Percentiles rank a stretch among this genome's conserved stretches.
Conservation (phyloP, 768 basidiomycete species). For the Rhizopogon rudus region DNA sequence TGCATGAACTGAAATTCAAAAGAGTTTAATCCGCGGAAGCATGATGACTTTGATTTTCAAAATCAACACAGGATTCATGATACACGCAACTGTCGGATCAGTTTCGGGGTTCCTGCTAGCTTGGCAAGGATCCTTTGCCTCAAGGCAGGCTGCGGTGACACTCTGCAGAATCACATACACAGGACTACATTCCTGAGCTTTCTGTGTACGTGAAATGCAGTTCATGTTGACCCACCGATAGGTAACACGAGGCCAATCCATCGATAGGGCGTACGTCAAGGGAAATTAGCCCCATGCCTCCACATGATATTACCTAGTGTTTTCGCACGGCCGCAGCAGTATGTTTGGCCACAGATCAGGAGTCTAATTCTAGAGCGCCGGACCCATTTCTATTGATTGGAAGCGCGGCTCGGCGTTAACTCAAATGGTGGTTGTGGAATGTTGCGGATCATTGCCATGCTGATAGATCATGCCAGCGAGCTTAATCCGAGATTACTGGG, state of each 20-base stretch:
- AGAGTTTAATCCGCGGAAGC: background rate
- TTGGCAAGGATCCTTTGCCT: background rate
- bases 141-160: background rate
- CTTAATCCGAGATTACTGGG: background rate
- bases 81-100: background rate
- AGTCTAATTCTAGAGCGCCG: background rate
- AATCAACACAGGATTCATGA: conserved; percentile 1
- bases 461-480: background rate
- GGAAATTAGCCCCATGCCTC: background rate
- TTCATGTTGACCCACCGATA: background rate
- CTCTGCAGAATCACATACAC: background rate
- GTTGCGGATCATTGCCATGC: background rate
- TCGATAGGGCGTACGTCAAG: background rate
- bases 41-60: background rate
- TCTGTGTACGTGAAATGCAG: background rate
- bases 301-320: background rate
- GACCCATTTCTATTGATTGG: background rate
- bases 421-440: background rate
- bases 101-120: background rate
- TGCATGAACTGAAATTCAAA: background rate
- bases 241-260: background rate
- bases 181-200: background rate
- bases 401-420: background rate
- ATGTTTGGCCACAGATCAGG: background rate
- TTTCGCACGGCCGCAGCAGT: background rate